Evolutionary conservation across 169 alveolate species (phyloP), one percentile per base, ranked within the genome.

Genomic region (Nephromyces sp.): DNA sequence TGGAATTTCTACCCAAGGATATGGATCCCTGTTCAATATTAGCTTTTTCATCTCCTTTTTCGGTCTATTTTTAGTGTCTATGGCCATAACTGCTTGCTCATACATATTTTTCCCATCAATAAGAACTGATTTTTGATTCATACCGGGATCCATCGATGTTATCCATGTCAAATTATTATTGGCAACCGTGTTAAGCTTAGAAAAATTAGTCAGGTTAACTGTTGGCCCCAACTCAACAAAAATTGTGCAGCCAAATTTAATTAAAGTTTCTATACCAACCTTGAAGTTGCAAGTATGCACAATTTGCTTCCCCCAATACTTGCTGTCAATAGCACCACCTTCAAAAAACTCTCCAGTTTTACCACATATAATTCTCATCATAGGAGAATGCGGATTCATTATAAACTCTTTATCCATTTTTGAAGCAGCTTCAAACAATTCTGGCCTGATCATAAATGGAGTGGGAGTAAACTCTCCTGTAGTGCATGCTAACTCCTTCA

Each of bases 291-390:
- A 80, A 15, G 78, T 32, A 52, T 72, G 57, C 32, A 61, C 57
- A 66, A 80, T 80, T 61, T 80, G 86, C 33, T 65, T 74, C 0
- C 86, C 68, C 86, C 86, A 80, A 70, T 77, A 80, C 21, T 70
- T 25, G 6, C 68, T 63, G 3, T 6, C 1, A 1, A 31, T 35
- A 8, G 79, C 43, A 52, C 64, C 77, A 4, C 53, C 64, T 0
- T 34, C 28, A 3, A 68, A 81, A 4, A 61, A 32, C 28, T 80
- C 29, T 0, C 86, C 86, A 5, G 86, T 69, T 32, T 70, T 76
- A 6, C 66, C 52, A 29, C 70, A 57, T 25, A 71, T 34, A 25
- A 78, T 22, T 28, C 8, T 28, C 21, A 78, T 64, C 35, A 33
- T 69, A 5, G 83, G 83, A 8, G 8, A 4, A n/a, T 15, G 15